Evolutionary conservation across 2,329 filamentous ascomycete genomes (phyloP), one percentile per base, ranked within the genome.

Genomic region (Paramyrothecium roridum): DNA sequence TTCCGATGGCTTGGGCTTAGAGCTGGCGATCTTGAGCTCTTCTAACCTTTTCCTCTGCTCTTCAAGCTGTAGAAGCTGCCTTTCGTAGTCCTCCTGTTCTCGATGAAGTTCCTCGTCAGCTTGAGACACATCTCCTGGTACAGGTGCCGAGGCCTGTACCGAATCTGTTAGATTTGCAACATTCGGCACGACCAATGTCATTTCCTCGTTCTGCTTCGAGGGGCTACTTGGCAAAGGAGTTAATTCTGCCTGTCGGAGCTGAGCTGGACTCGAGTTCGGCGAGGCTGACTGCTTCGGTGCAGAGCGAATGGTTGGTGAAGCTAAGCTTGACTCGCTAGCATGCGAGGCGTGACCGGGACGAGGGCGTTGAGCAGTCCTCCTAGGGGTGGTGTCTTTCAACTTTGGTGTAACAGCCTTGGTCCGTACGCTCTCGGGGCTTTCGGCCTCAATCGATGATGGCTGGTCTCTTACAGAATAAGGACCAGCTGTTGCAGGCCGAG

Each of bases 391-490:
- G 22, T 75, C 78, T 56, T 69, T 79, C n/a, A 74, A 69, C 64
- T 78, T 83, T 1, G 83, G 76, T 7, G 79, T 80, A 49, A 72
- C 70, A 3, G 71, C 66, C 67, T 79, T 85, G 19, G 75, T 64
- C 61, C 73, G 80, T 22, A 70, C 59, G 45, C 65, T 73, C 48
- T 80, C 78, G 2, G 81, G 81, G 59, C 81, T 84, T 33, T 62
- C 67, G 16, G 62, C 54, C 43, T 73, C 72, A 26, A 70, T 48
- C 6, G 58, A 59, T 3, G 61, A 56, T 3, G 72, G 63, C 16
- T 81, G 80, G n/a, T 76, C 76, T 60, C 85, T 76, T 11, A 85
- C 79, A 20, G 85, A 87, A 65, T 88, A 88, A 0, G 85, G 85
- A 0, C 85, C 85, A 12, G 85, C 85, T 13, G 85, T 88, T 13